Percentiles rank a stretch among this genome's conserved stretches.
Conservation (phyloP, 1,284 basidiomycete species). For the Baeospora myosura region DNA sequence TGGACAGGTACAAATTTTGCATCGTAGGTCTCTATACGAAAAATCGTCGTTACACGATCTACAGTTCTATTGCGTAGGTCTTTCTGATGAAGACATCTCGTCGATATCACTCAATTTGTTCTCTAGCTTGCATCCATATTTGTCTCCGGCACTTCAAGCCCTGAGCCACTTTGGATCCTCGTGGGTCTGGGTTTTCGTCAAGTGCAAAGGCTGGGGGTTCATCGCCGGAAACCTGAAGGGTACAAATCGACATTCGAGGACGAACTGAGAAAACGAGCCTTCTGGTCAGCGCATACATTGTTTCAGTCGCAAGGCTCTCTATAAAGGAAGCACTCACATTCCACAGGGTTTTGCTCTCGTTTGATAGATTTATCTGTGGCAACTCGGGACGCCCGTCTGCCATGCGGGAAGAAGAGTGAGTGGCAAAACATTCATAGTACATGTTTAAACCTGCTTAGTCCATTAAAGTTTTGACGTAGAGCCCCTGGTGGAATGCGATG, state of each 20-base stretch:
- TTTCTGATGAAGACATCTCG: no score
- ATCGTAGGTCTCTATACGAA: not conserved
- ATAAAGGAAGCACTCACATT: not conserved
- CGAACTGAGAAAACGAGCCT: constrained; percentile 4
- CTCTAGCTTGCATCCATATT: not conserved
- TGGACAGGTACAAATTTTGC: not conserved
- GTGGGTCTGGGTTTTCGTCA: constrained; percentile 1
- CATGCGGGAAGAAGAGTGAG: not conserved
- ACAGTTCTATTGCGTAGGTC: constrained; percentile 1
- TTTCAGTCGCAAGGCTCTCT: not conserved
- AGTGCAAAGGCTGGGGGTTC: not conserved
- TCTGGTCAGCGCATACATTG: not conserved
- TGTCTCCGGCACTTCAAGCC: not conserved
- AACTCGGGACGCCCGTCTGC: not conserved
- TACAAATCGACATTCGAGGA: not conserved
- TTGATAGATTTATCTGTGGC: not conserved
- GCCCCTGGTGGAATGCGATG: constrained; percentile 58
- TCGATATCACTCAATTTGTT: no score
- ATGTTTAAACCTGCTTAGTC: constrained; percentile 3
- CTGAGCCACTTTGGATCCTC: not conserved
- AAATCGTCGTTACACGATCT: not conserved
- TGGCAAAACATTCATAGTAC: no score
- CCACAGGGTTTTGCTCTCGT: not conserved
- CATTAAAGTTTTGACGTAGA: constrained; percentile 54
- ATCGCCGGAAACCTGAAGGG: not conserved